Percentiles rank a stretch among this genome's conserved stretches.
Evolutionary conservation across 192 early-diverging fungal species (phyloP).

Genomic region (Coemansia asiatica): DNA sequence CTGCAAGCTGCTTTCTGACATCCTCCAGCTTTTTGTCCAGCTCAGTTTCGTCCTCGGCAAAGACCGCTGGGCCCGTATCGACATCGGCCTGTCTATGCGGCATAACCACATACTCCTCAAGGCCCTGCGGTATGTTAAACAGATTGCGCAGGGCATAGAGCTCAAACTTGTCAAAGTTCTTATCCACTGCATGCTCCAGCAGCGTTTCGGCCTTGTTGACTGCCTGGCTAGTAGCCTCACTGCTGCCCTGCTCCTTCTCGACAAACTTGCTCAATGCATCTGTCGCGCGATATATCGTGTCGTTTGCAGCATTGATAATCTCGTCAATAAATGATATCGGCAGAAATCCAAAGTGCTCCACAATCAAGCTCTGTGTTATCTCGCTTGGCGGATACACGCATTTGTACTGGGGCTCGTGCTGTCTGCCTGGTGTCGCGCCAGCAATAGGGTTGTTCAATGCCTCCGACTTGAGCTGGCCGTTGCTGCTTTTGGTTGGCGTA

Average conservation of each 20-base stretch:
- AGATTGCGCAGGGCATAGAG: slow-evolving; percentile 73
- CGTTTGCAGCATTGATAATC: slow-evolving; percentile 75
- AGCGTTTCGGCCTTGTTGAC: slow-evolving; percentile 75
- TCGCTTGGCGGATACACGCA: slow-evolving; percentile 54
- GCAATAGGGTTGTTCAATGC: slow-evolving; percentile 28
- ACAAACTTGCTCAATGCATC: slow-evolving; percentile 69
- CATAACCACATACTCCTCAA: slow-evolving; percentile 45
- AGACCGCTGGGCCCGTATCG: slow-evolving; percentile 2
- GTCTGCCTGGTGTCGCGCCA: slow-evolving; percentile 42
- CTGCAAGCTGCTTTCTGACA: slow-evolving; percentile 33
- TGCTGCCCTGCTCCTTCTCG: slow-evolving; percentile 57
- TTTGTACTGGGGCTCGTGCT: slow-evolving; percentile 30
- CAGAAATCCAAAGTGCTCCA: slow-evolving; percentile 79
- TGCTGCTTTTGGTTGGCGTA: slow-evolving; percentile 16
- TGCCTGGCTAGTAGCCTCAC: slow-evolving; percentile 56
- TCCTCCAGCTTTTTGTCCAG: slow-evolving; percentile 42
- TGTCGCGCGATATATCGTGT: slow-evolving; percentile 69
- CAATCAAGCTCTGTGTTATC: slow-evolving; percentile 54
- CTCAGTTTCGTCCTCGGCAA: slow-evolving; percentile 44
- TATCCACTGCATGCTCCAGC: slow-evolving; percentile 75
- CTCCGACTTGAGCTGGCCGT: background rate
- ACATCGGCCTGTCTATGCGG: slow-evolving; percentile 32
- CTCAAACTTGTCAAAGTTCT: slow-evolving; percentile 82
- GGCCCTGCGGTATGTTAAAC: slow-evolving; percentile 63
- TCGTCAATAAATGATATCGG: slow-evolving; percentile 83